Conservation (phyloP, 345 rosid genomes). For the Brassica incana region DNA sequence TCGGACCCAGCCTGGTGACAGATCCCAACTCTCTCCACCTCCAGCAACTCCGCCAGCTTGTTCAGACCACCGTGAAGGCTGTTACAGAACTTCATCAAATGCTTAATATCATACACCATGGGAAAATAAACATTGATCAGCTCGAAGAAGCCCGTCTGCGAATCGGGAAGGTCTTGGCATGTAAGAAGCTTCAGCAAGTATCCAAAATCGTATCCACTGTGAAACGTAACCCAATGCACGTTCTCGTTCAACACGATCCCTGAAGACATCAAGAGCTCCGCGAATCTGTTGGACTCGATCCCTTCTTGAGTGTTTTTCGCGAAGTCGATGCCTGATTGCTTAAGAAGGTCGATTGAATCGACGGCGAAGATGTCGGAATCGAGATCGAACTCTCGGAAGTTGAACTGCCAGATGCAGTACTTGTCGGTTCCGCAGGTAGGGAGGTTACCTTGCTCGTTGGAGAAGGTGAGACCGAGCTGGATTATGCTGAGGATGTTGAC, state of each 20-base stretch:
- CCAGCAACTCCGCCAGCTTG: conserved; percentile 82
- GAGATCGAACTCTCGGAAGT: conserved; percentile 69
- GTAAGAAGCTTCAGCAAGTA: conserved; percentile 86
- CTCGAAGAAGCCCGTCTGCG: conserved; percentile 60
- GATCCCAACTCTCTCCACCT: conserved; percentile 79
- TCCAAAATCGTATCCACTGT: conserved; percentile 93
- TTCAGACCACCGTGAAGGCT: conserved; percentile 89
- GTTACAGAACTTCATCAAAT: conserved; percentile 84
- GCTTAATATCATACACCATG: conserved; percentile 73
- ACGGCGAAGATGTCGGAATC: conserved; percentile 61
- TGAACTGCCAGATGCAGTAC: conserved; percentile 88
- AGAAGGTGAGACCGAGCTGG: conserved; percentile 81
- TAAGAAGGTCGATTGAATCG: conserved; percentile 80
- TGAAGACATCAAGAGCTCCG: conserved; percentile 82
- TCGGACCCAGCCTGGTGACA: conserved; percentile 96
- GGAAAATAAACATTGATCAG: conserved; percentile 74
- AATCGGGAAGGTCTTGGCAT: conserved; percentile 59
- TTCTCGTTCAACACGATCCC: conserved; percentile 80
- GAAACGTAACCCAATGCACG: conserved; percentile 90
- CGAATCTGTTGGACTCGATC: conserved; percentile 59
- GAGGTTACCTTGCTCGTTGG: conserved; percentile 75
- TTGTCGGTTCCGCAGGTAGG: conserved; percentile 80
- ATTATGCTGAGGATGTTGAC: conserved; percentile 80
- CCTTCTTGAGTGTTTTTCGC: conserved; percentile 62
- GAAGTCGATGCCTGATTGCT: conserved; percentile 75